Base-by-base conservation (phyloP, 345 rosid species). In the Eucalyptus fibrosa region DNA sequence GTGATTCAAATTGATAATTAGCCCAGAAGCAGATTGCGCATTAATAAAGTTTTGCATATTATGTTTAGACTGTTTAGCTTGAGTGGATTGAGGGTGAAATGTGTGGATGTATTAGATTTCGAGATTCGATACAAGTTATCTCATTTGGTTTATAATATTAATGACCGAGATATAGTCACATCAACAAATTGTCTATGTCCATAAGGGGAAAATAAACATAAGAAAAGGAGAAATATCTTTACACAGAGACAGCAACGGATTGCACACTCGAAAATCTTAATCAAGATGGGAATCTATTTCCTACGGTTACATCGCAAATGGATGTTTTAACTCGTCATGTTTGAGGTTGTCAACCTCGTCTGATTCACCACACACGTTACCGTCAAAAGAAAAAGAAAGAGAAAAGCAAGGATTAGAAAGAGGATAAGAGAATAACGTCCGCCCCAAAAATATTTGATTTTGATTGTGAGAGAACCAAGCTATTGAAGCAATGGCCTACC, bases 231-330 rank as follows among this genome's bases (percentile, higher is more conserved):
- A 72, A 72, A 11, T 72, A 17, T 15, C 1, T 18, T 3, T 69
- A 1, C 7, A 2, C 6, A 16, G 2, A 72, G 82, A 37, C 1
- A 8, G 1, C 3, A 32, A 8, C 0, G 5, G 1, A 2, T 16
- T 32, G 23, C 3, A 67, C 23, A 32, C 11, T 32, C 23, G 7
- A 16, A 18, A 67, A 10, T 72, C 45, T 9, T 9, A 11, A 6
- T 19, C 12, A 5, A 17, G 42, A 69, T 69, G 7, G 6, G 9
- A 9, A 17, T 32, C 5, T 32, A 32, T 34, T 34, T 69, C 11
- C 26, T 40, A 40, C 6, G 44, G 26, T 34, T 72, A 72, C 12
- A 72, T 19, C 26, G 2, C 24, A 34, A 9, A 37, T 34, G 26
- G 82, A 72, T 13, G 9, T 40, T 21, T 69, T 5, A 21, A 12